Evolutionary conservation across 2,329 filamentous ascomycete species (phyloP).

Genomic region (Aspergillus pseudoterreus): DNA sequence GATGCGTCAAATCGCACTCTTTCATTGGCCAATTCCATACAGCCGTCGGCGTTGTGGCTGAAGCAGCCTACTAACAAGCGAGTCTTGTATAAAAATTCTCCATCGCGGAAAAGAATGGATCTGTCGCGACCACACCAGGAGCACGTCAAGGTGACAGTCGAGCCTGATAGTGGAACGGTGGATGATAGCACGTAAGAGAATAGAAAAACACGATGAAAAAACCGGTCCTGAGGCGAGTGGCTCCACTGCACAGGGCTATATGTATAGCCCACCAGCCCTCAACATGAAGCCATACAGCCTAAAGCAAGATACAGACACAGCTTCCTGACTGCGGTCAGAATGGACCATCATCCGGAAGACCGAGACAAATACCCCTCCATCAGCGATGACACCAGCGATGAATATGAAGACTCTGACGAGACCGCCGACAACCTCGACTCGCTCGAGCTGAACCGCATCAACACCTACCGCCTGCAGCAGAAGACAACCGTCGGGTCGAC

Average conservation of each 20-base stretch:
- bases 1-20: not conserved
- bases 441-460: slow-evolving; percentile 18
- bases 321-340: not conserved
- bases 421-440: slow-evolving; percentile 14
- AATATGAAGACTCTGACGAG: slow-evolving; percentile 8
- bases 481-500: slow-evolving; percentile 20
- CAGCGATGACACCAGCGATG: slow-evolving; percentile 7
- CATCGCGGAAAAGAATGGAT: slow-evolving; percentile 17
- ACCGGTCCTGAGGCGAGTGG: not conserved
- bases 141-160: slow-evolving; percentile 4
- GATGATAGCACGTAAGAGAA: not conserved
- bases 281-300: not conserved
- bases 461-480: slow-evolving; percentile 20
- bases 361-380: not conserved
- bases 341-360: not conserved
- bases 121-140: not conserved
- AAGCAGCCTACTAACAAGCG: not conserved
- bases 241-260: not conserved
- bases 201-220: slow-evolving; percentile 3
- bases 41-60: not conserved
- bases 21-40: not conserved
- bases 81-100: slow-evolving; percentile 2
- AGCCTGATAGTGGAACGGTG: not conserved
- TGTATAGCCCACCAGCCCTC: not conserved
- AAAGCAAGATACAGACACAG: not conserved